phyloP scores from a whole-genome alignment of 371 early-diverging fungal species.

The Lichtheimia ornata region DNA sequence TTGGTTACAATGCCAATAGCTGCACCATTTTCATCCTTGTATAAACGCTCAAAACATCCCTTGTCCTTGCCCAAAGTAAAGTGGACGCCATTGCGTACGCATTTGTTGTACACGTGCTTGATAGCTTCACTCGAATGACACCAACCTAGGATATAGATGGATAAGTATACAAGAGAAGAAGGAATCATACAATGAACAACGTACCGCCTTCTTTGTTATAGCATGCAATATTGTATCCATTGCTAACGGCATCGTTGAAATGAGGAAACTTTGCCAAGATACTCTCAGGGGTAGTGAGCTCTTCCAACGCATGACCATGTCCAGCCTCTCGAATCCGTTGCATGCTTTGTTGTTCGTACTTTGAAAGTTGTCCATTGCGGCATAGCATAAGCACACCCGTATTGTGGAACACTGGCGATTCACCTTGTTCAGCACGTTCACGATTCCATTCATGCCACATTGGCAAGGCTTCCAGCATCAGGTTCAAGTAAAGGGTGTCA shows the following conservation, averaged over 20 bases:
- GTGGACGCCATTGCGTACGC: conserved; percentile 30
- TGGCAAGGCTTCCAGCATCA: conserved; percentile 45
- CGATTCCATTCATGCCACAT: conserved; percentile 56
- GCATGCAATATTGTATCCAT: conserved; percentile 37
- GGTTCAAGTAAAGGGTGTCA: conserved; percentile 39
- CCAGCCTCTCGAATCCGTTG: conserved; percentile 38
- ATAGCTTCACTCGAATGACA: conserved; percentile 43
- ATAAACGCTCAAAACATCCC: conserved; percentile 21
- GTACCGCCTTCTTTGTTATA: conserved; percentile 42
- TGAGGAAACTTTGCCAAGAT: conserved; percentile 33
- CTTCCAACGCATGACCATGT: conserved; percentile 35
- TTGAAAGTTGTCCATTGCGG: conserved; percentile 28
- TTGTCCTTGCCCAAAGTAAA: conserved; percentile 33
- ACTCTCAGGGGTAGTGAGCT: conserved; percentile 22
- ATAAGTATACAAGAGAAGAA: background rate
- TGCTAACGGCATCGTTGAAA: conserved; percentile 31
- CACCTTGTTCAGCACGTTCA: conserved; percentile 33
- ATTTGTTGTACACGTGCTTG: conserved; percentile 36
- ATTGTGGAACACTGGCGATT: conserved; percentile 35
- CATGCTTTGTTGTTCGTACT: conserved; percentile 34
- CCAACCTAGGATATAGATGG: conserved; percentile 28
- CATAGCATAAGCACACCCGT: conserved; percentile 41
- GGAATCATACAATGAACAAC: background rate
- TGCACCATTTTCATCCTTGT: conserved; percentile 13
- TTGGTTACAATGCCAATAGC: conserved; percentile 48